phyloP scores from a whole-genome alignment of 2,329 filamentous ascomycete species.

The Diplocarpon mali region DNA sequence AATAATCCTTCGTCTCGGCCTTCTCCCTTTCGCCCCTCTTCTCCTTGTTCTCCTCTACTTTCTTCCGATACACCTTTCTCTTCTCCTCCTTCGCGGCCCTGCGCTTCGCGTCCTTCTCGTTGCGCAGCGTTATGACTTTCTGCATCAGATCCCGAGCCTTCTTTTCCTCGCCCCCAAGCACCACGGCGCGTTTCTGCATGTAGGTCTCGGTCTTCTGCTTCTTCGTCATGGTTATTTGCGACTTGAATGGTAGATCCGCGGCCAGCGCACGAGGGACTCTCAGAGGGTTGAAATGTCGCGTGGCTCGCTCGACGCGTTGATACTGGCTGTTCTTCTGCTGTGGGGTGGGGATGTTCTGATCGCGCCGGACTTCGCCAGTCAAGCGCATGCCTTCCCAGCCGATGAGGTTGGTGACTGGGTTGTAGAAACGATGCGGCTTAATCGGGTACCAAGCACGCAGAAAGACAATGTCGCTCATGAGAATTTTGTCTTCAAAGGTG shows the following conservation, averaged over 20 bases:
- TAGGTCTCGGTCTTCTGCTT: constrained; percentile 76
- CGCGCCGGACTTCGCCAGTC: constrained; percentile 80
- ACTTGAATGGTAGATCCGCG: constrained; percentile 81
- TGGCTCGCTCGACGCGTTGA: constrained; percentile 52
- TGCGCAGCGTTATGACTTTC: constrained; percentile 81
- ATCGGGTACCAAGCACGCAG: constrained; percentile 94
- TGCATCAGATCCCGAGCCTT: constrained; percentile 81
- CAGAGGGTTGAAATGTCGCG: constrained; percentile 65
- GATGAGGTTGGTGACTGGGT: constrained; percentile 85
- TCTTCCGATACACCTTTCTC: constrained; percentile 67
- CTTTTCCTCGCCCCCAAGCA: constrained; percentile 76
- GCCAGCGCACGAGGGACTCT: constrained; percentile 69
- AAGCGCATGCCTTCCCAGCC: constrained; percentile 89
- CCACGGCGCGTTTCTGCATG: constrained; percentile 90
- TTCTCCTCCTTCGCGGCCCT: constrained; percentile 80
- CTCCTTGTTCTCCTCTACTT: constrained; percentile 71
- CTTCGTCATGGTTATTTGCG: constrained; percentile 74
- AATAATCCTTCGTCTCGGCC: constrained; percentile 85
- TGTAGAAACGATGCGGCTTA: constrained; percentile 92
- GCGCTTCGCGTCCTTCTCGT: constrained; percentile 81
- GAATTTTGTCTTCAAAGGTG: constrained; percentile 96
- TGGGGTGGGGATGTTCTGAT: constrained; percentile 64
- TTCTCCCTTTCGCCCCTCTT: constrained; percentile 81
- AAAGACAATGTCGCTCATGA: constrained; percentile 95
- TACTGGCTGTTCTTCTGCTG: constrained; percentile 78